Conservation (phyloP, 2,329 filamentous ascomycete species). For the Aspergillus aculeatus region DNA sequence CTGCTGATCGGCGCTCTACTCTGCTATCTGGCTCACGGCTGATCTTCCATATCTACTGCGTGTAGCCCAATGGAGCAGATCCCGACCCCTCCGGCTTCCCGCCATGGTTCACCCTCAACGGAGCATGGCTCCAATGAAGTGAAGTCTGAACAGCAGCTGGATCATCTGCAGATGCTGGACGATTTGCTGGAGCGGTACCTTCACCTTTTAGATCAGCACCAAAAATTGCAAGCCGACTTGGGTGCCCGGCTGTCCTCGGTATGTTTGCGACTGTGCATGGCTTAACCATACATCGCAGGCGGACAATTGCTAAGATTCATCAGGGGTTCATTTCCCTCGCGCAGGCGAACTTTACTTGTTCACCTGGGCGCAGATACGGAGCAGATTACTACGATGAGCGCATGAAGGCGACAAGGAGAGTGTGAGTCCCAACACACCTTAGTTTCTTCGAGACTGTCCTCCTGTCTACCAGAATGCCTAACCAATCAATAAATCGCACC, state of each 20-base stretch:
- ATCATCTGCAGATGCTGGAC: conserved; percentile 39
- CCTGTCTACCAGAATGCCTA: background rate
- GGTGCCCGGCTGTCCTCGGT: conserved; percentile 42
- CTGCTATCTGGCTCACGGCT: background rate
- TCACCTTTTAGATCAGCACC: conserved; percentile 44
- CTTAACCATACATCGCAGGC: background rate
- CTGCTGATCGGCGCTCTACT: background rate
- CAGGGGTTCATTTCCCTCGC: conserved; percentile 51
- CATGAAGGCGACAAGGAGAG: conserved; percentile 48
- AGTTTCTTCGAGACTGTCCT: background rate
- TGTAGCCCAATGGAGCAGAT: conserved; percentile 31
- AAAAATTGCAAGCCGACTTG: conserved; percentile 40
- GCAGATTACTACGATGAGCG: conserved; percentile 52
- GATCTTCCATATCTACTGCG: background rate
- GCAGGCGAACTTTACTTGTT: conserved; percentile 49
- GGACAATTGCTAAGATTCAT: conserved; percentile 2
- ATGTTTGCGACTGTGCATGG: conserved; percentile 16
- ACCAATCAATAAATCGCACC: conserved; percentile 2
- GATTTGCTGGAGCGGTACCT: conserved; percentile 45
- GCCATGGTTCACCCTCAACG: conserved; percentile 28
- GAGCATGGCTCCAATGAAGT: conserved; percentile 20
- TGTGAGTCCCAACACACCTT: conserved; percentile 30
- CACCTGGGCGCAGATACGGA: conserved; percentile 47
- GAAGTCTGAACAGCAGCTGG: conserved; percentile 12
- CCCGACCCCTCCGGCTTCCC: conserved; percentile 36